Percentiles rank a stretch among this genome's conserved stretches.
phyloP scores from a whole-genome alignment of 2,329 filamentous ascomycete species.

The Cytospora piceae region DNA sequence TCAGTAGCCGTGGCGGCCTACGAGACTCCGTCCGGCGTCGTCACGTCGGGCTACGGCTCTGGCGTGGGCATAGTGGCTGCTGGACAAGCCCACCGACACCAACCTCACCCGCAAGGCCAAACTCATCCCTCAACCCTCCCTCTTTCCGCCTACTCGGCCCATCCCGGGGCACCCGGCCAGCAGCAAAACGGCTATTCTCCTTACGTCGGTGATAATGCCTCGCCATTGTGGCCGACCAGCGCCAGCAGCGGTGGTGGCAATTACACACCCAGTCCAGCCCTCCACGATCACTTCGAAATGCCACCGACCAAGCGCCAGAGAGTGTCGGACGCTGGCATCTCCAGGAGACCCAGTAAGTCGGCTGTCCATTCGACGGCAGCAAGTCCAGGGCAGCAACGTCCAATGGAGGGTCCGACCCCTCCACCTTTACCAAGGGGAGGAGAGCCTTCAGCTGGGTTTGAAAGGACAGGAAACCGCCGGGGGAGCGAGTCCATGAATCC shows the following conservation, averaged over 20 bases:
- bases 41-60: conserved; percentile 30
- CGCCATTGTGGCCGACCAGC: conserved; percentile 19
- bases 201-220: conserved; percentile 23
- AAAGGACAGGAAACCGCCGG: conserved; percentile 3
- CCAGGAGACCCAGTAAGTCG: conserved; percentile 10
- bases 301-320: conserved; percentile 28
- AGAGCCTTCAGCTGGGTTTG: not conserved
- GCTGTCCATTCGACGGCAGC: not conserved
- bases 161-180: conserved; percentile 7
- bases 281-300: conserved; percentile 26
- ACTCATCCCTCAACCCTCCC: conserved; percentile 10
- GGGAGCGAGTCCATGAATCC: conserved; percentile 10
- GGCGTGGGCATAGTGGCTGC: conserved; percentile 26
- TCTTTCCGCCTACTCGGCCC: not conserved
- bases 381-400: not conserved
- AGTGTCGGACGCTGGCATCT: conserved; percentile 16
- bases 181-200: conserved; percentile 1
- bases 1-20: conserved; percentile 43
- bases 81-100: conserved; percentile 20
- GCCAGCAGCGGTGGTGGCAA: conserved; percentile 19
- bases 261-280: conserved; percentile 24
- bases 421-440: not conserved
- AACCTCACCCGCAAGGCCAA: conserved; percentile 7
- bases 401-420: conserved; percentile 6
- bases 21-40: conserved; percentile 35